Evolutionary conservation across 495 filamentous ascomycete genomes (phyloP), one percentile per base, ranked within the genome.

Genomic region (Astrothelium subdiscretum): DNA sequence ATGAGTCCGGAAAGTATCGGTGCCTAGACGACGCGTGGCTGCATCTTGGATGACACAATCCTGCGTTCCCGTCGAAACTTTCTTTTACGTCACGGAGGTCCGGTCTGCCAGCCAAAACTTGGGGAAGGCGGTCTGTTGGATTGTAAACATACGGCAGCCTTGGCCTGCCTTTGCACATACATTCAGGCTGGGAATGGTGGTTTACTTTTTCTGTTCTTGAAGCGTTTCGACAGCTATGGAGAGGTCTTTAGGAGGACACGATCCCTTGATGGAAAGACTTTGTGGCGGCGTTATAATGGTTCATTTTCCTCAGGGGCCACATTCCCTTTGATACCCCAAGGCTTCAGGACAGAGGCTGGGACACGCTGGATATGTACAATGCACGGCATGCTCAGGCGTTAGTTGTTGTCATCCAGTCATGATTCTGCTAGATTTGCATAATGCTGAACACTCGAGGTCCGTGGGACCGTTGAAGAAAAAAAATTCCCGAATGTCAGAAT

Each of bases 1-100:
- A 75, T 75, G 31, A 73, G 71, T 63, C 73, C 73, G 1, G 73
- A 75, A 59, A 75, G 73, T 60, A 72, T 75, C 51, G 44, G 59
- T 54, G 65, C 48, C 48, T 54, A 54, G 15, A 48, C 18, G 48
- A 54, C 48, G 48, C 48, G 48, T 24, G 48, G 20, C 48, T 20
- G 24, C 35, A 15, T 38, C 35, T 38, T 38, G 35, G n/a, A n/a
- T n/a, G n/a, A n/a, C n/a, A n/a, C n/a, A n/a, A n/a, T n/a, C n/a
- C n/a, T n/a, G n/a, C n/a, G n/a, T n/a, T n/a, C n/a, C n/a, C n/a
- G 35, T 38, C 8, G 35, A 38, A 38, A 8, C 15, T 1, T 38
- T 38, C 8, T 38, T 38, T 38, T 38, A 54, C 22, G 24, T 54
- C 48, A 54, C n/a, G 12, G 8, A 29, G 6, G 20, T 11, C 24